Evolutionary conservation across 164 flowering plant genomes (phyloP), one percentile per base, ranked within the genome.

Genomic region (Vitis cinerea): DNA sequence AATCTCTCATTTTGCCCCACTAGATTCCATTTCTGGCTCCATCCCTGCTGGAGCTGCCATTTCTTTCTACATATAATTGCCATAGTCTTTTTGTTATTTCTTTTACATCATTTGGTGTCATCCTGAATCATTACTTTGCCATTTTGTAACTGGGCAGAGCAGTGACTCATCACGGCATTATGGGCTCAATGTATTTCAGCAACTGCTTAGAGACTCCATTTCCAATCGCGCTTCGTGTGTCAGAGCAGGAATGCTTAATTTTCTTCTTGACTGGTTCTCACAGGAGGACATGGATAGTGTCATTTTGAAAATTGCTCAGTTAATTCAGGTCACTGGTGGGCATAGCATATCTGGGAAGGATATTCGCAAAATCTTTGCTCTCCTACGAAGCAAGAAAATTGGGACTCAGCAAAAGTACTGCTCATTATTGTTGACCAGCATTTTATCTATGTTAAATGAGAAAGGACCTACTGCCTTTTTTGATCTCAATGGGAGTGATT

Each of bases 331-430:
- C 58, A 86, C 81, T 78, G 99, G 99, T 75, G 98, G 98, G 23
- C 92, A 96, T 78, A 96, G 99, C 75, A 88, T 93, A 82, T 93
- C 98, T 74, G 99, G 99, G 56, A 96, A 86, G 85, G 98, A 96
- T 75, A 96, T 96, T 50, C 88, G 98, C 16, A 96, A 93, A 80
- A 92, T 96, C 52, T 96, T 96, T 84, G 89, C 95, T 56, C 86
- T 96, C 52, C 86, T 96, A 19, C 90, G 97, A 17, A 84, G 88
- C 81, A 91, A 88, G 78, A 92, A 83, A 79, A 82, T 84, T 65
- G 94, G 87, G 48, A 75, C 69, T 47, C 85, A 75, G 66, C 90
- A 83, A 63, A 82, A 79, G 52, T 81, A 83, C 64, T 81, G 86
- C 75, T 96, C 96, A 30, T 75, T 96, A 72, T 78, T 96, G 64